Conservation (phyloP, 2,329 filamentous ascomycete species). For the Colletotrichum coccodes region DNA sequence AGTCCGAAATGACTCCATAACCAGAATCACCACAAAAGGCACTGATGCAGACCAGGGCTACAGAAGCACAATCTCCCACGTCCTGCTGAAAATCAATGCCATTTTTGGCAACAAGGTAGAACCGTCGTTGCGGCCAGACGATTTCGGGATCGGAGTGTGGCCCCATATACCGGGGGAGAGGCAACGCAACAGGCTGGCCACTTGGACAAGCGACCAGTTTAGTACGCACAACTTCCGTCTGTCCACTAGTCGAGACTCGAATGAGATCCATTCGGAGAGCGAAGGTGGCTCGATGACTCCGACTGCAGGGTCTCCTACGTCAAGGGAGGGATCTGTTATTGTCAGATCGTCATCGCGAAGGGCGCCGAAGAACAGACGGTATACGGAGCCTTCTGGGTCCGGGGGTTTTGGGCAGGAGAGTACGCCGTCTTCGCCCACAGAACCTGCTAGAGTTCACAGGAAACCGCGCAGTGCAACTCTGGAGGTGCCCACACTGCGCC, state of each 20-base stretch:
- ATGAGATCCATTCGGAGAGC: conserved; percentile 12
- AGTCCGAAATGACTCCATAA: neutral
- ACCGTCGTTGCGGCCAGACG: neutral
- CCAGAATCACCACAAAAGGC: neutral
- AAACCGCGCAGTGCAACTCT: neutral
- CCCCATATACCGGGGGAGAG: conserved; percentile 66
- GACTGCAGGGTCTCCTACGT: neutral
- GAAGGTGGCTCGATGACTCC: conserved; percentile 1
- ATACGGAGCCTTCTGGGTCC: neutral
- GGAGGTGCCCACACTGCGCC: neutral
- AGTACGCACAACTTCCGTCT: conserved; percentile 30
- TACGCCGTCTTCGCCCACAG: neutral
- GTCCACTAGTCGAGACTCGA: conserved; percentile 38
- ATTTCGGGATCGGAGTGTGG: conserved; percentile 44
- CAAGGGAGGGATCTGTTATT: neutral
- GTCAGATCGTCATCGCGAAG: neutral
- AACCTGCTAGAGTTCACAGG: neutral
- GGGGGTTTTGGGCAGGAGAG: neutral
- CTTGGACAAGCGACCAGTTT: conserved; percentile 51
- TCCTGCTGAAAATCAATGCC: conserved; percentile 53
- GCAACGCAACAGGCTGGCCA: conserved; percentile 52
- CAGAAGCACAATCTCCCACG: conserved; percentile 53
- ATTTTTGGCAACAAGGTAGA: conserved; percentile 53
- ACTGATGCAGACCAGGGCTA: neutral
- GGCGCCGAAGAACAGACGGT: neutral